Evolutionary conservation across 331 rosid genomes (phyloP).

Genomic region (Rhamnella rubrinervis): DNA sequence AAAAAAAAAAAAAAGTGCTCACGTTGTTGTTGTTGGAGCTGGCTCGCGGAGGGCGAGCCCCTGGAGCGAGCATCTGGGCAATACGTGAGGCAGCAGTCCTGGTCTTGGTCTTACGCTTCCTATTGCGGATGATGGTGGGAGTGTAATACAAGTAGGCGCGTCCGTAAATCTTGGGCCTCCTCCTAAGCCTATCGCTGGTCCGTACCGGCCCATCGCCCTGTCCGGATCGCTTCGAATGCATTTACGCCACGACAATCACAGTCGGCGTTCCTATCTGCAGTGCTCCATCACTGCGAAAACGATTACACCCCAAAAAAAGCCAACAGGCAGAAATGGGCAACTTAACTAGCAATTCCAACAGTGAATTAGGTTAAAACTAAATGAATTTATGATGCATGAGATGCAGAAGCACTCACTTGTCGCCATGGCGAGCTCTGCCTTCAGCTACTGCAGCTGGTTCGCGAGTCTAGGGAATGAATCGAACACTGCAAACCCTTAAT

Average conservation of each 20-base stretch:
- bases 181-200: conserved; percentile 69
- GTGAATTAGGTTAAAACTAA: too few species aligned
- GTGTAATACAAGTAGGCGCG: conserved; percentile 52
- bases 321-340: too few species aligned
- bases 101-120: conserved; percentile 62
- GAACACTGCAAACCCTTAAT: too few species aligned
- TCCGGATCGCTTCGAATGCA: conserved; percentile 65
- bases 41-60: conserved; percentile 31
- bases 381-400: too few species aligned
- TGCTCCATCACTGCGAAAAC: too few species aligned
- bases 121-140: conserved; percentile 39
- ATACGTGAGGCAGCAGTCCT: conserved; percentile 83
- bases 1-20: conserved; percentile 23
- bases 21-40: conserved; percentile 34
- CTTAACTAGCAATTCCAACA: too few species aligned
- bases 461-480: too few species aligned
- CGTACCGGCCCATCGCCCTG: conserved; percentile 67
- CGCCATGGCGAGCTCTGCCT: too few species aligned
- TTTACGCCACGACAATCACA: conserved; percentile 15
- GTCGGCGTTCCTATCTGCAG: too few species aligned
- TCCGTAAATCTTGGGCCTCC: conserved; percentile 55
- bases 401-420: too few species aligned
- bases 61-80: conserved; percentile 72
- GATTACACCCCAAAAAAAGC: too few species aligned
- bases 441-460: too few species aligned